Conservation (phyloP, 768 basidiomycete genomes). For the Astraeus odoratus region DNA sequence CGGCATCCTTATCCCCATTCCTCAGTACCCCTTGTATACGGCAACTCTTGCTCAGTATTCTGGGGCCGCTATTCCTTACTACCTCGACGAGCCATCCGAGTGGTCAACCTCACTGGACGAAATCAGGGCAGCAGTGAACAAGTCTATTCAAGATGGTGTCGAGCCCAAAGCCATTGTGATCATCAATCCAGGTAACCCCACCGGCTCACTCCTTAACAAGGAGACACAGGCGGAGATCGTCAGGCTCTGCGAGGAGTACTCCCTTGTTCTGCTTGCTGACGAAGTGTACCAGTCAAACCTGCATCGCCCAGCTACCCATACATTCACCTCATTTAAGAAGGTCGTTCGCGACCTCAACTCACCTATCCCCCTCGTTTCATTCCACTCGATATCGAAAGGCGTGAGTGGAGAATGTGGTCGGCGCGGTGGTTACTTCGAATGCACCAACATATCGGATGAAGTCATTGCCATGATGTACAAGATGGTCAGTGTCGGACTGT, state of each 20-base stretch:
- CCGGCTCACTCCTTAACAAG: conserved; percentile 75
- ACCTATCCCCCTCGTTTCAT: conserved; percentile 81
- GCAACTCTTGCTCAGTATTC: conserved; percentile 83
- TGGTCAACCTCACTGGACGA: conserved; percentile 77
- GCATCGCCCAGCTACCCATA: conserved; percentile 55
- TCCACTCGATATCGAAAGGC: conserved; percentile 98
- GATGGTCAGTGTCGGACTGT: conserved; percentile 87
- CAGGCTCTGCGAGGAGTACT: conserved; percentile 77
- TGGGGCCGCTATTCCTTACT: conserved; percentile 81
- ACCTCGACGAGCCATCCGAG: conserved; percentile 71
- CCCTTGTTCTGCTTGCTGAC: conserved; percentile 87
- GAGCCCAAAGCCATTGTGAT: conserved; percentile 82
- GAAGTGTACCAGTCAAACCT: conserved; percentile 98
- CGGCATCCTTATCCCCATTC: conserved; percentile 92
- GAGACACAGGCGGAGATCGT: conserved; percentile 69
- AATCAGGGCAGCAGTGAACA: conserved; percentile 60
- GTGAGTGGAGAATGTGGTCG: conserved; percentile 94
- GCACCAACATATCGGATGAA: conserved; percentile 71
- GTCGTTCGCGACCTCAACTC: conserved; percentile 61
- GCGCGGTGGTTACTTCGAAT: conserved; percentile 96
- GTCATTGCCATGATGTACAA: conserved; percentile 89
- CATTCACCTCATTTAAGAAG: conserved; percentile 94
- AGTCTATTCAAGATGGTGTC: conserved; percentile 55
- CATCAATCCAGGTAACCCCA: conserved; percentile 99
- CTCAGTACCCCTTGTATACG: conserved; percentile 97